Base-by-base conservation (phyloP, 2,329 filamentous ascomycete species). In the Exophiala viscosa region DNA sequence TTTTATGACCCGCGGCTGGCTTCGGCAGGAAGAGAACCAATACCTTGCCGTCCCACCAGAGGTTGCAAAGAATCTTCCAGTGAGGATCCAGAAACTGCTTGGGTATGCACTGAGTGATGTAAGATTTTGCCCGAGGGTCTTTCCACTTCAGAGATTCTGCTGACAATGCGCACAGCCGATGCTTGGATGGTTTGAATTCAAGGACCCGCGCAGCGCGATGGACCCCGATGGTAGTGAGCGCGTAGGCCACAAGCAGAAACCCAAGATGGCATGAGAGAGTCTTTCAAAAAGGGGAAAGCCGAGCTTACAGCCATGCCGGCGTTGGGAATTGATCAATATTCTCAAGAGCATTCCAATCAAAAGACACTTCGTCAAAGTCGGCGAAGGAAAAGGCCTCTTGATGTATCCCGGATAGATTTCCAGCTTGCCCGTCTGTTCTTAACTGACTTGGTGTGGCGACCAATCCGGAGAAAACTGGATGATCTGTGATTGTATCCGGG, bases 21-120 rank as follows among this genome's bases (percentile, higher is more conserved):
- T 72, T 23, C 60, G 69, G 1, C 67, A 52, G 45, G 50, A 70
- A 48, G 70, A 74, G 59, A 73, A 72, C 40, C 68, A 71, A 52
- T 71, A 66, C 48, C 59, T 73, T n/a, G 50, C 59, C 2, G 46
- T 57, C 3, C 54, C 56, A 3, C 3, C 45, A 17, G 48, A 54
- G 14, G 36, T 54, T 1, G 51, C 56, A 2, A 49, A 49, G 46
- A 35, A 17, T n/a, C 56, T 59, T 20, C 51, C 55, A 5, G 31
- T 47, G 6, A 50, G 45, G 5, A 52, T 60, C 13, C 61, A 61
- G 41, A 43, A 52, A 45, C 50, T 61, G 34, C 56, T 60, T 11
- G 57, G 60, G 6, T 64, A 62, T 43, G 48, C 35, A 6, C 46
- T 62, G 17, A 62, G 57, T 36, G 55, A 59, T 14, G 59, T 57